Conservation (phyloP, 208 protist species). For the Acanthamoeba lenticulata region DNA sequence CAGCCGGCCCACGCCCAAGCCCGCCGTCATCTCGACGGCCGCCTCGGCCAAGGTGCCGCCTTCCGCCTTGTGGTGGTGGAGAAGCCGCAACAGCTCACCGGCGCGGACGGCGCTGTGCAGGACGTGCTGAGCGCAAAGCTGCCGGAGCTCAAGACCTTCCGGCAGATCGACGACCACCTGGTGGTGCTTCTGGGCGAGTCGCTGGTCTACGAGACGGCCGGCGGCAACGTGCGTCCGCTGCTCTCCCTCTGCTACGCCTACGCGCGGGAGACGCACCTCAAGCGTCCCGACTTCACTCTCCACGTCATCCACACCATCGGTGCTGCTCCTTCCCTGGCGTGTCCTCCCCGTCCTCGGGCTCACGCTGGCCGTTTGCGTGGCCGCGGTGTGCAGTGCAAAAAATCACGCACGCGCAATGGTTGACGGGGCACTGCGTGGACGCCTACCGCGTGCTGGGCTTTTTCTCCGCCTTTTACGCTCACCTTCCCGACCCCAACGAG, state of each 20-base stretch:
- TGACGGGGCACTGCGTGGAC: slow-evolving; percentile 39
- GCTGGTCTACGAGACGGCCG: slow-evolving; percentile 16
- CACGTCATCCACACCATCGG: slow-evolving; percentile 48
- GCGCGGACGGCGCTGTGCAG: not conserved
- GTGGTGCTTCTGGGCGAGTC: slow-evolving; percentile 17
- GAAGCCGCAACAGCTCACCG: not conserved
- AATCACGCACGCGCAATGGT: slow-evolving; percentile 2
- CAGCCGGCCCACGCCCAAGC: not conserved
- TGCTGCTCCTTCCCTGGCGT: not conserved
- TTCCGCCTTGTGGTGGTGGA: not conserved
- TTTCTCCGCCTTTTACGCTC: slow-evolving; percentile 34
- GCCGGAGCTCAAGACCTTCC: slow-evolving; percentile 8
- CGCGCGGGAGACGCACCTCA: not conserved
- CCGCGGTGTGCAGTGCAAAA: not conserved
- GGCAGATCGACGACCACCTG: slow-evolving; percentile 19
- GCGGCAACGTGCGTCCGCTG: slow-evolving; percentile 32
- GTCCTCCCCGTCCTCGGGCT: not conserved
- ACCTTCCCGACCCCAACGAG: slow-evolving; percentile 30
- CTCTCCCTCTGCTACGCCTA: slow-evolving; percentile 51
- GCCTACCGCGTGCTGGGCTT: slow-evolving; percentile 25
- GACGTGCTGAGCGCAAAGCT: not conserved
- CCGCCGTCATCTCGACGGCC: not conserved
- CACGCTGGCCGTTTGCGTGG: not conserved
- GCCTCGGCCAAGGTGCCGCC: not conserved
- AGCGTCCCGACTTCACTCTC: slow-evolving; percentile 23